Evolutionary conservation across 306 rosid species (phyloP).

Genomic region (Nissolia schottii): DNA sequence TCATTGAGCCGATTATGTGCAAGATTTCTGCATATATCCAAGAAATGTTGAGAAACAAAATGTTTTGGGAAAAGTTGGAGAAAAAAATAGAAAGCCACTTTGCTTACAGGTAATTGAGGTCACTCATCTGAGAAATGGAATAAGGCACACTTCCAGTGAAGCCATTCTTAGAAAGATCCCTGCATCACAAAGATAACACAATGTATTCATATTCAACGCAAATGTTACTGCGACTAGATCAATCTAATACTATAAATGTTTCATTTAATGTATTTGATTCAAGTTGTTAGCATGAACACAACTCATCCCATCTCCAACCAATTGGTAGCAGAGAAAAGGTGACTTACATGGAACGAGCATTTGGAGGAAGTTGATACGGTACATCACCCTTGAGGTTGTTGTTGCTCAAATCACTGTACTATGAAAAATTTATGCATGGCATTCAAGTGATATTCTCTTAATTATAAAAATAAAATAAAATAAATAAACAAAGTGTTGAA

Average conservation of each 20-base stretch:
- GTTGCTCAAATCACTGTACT: conserved; percentile 93
- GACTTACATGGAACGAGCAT: conserved; percentile 61
- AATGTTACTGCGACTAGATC: too few species aligned
- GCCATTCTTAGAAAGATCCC: conserved; percentile 74
- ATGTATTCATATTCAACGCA: too few species aligned
- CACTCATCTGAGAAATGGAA: conserved; percentile 69
- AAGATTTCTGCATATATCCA: conserved; percentile 58
- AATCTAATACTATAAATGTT: too few species aligned
- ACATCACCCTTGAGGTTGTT: conserved; percentile 73
- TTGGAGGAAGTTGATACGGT: conserved; percentile 95
- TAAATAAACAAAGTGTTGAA: background rate
- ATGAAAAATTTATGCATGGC: conserved; percentile 51
- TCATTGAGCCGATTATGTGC: conserved; percentile 67
- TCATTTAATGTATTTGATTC: too few species aligned
- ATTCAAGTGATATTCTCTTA: conserved; percentile 30
- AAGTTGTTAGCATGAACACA: too few species aligned
- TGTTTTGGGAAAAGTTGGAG: background rate
- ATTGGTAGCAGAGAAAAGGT: too few species aligned
- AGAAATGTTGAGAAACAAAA: conserved; percentile 21
- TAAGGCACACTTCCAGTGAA: conserved; percentile 68
- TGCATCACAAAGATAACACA: conserved; percentile 29
- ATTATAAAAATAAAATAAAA: background rate
- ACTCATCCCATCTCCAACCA: too few species aligned
- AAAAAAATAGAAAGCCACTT: background rate
- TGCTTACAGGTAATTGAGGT: conserved; percentile 60